Evolutionary conservation across 1,284 basidiomycete genomes (phyloP).

Genomic region (Anthracocystis setariae): DNA sequence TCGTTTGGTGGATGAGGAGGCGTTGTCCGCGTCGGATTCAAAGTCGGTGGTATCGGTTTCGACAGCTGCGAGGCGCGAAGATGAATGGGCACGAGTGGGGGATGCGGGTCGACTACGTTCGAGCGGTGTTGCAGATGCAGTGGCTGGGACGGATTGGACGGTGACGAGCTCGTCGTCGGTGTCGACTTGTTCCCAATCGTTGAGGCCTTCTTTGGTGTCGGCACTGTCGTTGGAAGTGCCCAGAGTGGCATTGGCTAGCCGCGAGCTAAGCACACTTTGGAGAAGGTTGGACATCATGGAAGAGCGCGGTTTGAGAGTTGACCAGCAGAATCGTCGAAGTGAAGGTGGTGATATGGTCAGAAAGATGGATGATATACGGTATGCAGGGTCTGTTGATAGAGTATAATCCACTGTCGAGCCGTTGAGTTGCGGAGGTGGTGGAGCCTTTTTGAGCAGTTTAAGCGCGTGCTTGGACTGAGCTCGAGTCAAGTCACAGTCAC

Average conservation of each 20-base stretch:
- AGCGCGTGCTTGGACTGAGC: slow-evolving; percentile 7
- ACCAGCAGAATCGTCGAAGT: too few species aligned
- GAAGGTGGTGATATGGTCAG: not conserved
- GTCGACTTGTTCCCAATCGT: slow-evolving; percentile 57
- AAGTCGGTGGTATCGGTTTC: slow-evolving; percentile 47
- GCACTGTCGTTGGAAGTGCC: slow-evolving; percentile 16
- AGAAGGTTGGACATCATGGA: slow-evolving; percentile 55
- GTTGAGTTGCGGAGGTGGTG: too few species aligned
- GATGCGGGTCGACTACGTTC: slow-evolving; percentile 45
- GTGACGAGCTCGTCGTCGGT: slow-evolving; percentile 53
- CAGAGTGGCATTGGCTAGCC: slow-evolving; percentile 48
- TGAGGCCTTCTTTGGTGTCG: slow-evolving; percentile 29
- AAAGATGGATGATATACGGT: too few species aligned
- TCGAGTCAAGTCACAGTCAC: slow-evolving; percentile 3
- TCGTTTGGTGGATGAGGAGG: slow-evolving; percentile 3
- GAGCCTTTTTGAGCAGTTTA: too few species aligned
- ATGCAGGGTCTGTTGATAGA: slow-evolving; percentile 1
- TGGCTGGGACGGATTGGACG: slow-evolving; percentile 38
- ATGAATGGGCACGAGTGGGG: slow-evolving; percentile 23
- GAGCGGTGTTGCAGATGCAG: slow-evolving; percentile 43
- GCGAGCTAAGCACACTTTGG: slow-evolving; percentile 53
- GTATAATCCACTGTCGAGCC: too few species aligned
- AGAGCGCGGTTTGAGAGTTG: too few species aligned
- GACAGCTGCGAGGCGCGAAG: slow-evolving; percentile 32
- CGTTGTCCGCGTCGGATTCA: slow-evolving; percentile 26